phyloP scores from a whole-genome alignment of 1,284 basidiomycete species.

The Peniophora sp. region DNA sequence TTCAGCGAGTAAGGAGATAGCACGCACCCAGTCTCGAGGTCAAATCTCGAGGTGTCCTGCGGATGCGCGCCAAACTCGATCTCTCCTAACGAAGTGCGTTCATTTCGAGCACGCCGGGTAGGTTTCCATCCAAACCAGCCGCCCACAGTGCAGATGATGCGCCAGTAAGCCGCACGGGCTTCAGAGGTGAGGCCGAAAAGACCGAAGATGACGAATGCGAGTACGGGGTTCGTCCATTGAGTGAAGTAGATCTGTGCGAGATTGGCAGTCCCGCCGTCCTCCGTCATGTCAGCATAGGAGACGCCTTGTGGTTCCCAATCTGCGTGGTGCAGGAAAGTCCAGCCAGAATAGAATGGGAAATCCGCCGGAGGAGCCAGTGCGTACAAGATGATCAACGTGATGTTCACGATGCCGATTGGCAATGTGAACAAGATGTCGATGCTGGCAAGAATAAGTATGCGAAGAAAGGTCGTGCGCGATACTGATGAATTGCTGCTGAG shows the following conservation, averaged over 20 bases:
- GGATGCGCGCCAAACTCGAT: no score
- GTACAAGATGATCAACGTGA: neutral
- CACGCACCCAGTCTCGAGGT: no score
- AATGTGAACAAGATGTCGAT: slow-evolving; percentile 1
- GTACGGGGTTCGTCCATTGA: neutral
- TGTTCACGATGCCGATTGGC: neutral
- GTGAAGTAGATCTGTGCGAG: neutral
- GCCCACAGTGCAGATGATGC: neutral
- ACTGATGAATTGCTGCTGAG: neutral
- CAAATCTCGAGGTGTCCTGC: no score
- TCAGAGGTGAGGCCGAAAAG: neutral
- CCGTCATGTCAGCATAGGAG: neutral
- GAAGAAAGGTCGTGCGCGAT: neutral
- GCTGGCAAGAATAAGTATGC: neutral
- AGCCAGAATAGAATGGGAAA: neutral
- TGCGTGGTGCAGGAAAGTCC: neutral
- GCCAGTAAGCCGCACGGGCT: neutral
- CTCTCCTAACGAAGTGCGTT: no score
- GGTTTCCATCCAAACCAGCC: neutral
- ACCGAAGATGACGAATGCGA: neutral
- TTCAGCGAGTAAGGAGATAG: no score
- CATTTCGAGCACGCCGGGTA: no score
- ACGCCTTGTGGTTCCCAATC: no score
- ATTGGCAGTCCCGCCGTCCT: neutral
- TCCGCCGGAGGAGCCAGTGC: no score